phyloP scores from a whole-genome alignment of 768 basidiomycete species.

The Xerocomellus dryophilus region DNA sequence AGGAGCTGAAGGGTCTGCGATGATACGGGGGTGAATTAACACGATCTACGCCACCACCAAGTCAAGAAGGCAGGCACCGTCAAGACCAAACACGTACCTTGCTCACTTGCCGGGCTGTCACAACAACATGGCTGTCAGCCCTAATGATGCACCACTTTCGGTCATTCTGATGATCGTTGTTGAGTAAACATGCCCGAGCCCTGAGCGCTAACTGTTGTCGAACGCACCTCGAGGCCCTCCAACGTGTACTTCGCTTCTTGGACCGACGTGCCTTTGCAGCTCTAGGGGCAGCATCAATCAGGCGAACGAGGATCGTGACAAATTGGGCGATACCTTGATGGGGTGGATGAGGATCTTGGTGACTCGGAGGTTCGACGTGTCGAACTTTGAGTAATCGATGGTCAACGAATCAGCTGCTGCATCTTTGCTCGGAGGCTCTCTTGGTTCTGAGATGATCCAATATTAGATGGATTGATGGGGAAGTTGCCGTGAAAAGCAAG shows the following conservation, averaged over 20 bases:
- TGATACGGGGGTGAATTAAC: constrained; percentile 56
- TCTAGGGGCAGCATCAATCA: constrained; percentile 40
- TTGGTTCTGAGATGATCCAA: constrained; percentile 16
- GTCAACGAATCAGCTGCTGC: neutral
- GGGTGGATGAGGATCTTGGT: constrained; percentile 64
- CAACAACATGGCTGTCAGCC: constrained; percentile 45
- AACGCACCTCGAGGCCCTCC: constrained; percentile 61
- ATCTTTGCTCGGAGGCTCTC: neutral
- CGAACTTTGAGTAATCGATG: constrained; percentile 22
- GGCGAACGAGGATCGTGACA: neutral
- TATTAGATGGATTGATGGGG: constrained; percentile 6
- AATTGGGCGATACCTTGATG: constrained; percentile 46
- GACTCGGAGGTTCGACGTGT: constrained; percentile 39
- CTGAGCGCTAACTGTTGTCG: neutral
- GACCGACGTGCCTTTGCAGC: constrained; percentile 67
- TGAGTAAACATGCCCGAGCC: neutral
- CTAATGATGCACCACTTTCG: constrained; percentile 70
- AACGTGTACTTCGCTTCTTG: constrained; percentile 52
- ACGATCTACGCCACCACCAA: constrained; percentile 49
- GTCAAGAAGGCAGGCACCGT: neutral
- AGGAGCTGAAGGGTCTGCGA: constrained; percentile 42
- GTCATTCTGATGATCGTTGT: constrained; percentile 52
- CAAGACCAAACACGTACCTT: constrained; percentile 40
- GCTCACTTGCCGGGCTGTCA: constrained; percentile 65
- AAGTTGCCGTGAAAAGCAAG: neutral